Evolutionary conservation across 2,329 filamentous ascomycete species (phyloP).

Genomic region (Penicillium sp.): DNA sequence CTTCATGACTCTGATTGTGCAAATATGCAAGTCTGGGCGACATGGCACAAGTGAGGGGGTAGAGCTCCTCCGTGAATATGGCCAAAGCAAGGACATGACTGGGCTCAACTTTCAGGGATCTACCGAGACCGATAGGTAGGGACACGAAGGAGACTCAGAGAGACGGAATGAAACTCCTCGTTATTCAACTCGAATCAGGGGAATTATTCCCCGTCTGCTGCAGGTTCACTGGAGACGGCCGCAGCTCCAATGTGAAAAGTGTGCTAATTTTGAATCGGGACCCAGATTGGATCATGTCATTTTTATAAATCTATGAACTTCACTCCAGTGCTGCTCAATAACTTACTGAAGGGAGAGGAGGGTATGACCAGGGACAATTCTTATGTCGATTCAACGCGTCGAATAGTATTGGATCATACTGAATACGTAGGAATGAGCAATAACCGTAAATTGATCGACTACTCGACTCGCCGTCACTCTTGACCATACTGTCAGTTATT

Average conservation of each 20-base stretch:
- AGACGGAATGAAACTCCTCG: not conserved
- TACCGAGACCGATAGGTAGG: not conserved
- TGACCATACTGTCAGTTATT: slow-evolving; percentile 14
- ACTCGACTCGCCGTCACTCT: not conserved
- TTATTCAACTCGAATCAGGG: not conserved
- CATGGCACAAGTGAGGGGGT: not conserved
- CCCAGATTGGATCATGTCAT: not conserved
- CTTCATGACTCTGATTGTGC: slow-evolving; percentile 1
- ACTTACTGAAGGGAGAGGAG: not conserved
- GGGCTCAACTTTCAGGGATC: not conserved
- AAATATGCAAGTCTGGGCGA: not conserved
- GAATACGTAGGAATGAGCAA: not conserved
- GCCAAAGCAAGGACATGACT: not conserved
- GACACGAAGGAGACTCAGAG: not conserved
- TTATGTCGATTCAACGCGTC: not conserved
- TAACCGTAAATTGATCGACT: not conserved
- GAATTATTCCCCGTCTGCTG: not conserved
- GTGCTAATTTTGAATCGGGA: not conserved
- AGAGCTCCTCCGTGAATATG: not conserved
- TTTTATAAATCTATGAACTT: not conserved
- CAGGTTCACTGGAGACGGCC: not conserved
- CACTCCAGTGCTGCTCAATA: slow-evolving; percentile 3
- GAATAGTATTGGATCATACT: slow-evolving; percentile 3
- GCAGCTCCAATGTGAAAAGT: not conserved
- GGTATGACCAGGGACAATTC: not conserved